A percentile compares a stretch with the other conserved stretches of the same genome.
Conservation (phyloP, 345 rosid species). For the Corchorus capsularis region DNA sequence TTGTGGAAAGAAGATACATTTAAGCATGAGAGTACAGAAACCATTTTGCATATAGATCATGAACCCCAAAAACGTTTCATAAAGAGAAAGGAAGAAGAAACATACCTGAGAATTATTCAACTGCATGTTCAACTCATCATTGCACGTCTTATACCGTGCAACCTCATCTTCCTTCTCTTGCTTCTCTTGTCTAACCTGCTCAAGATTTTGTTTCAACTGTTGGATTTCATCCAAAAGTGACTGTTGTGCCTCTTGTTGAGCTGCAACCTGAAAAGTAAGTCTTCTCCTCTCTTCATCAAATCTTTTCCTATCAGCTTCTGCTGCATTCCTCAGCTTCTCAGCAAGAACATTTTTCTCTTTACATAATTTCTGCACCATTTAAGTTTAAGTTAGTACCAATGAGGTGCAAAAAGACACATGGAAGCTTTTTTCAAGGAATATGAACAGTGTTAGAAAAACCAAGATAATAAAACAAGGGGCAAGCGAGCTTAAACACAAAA, state of each 20-base stretch:
- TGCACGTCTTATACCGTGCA: not conserved
- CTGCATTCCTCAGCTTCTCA: not conserved
- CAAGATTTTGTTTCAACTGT: not conserved
- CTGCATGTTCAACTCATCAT: not conserved
- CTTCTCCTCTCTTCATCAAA: not conserved
- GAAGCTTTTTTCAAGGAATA: not conserved
- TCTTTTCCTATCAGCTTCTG: not conserved
- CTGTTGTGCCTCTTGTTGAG: not conserved
- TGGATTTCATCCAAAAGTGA: slow-evolving; percentile 1
- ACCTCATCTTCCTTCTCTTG: slow-evolving; percentile 1
- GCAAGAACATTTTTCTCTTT: slow-evolving; percentile 5
- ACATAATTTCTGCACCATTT: not conserved
- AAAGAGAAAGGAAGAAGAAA: slow-evolving; percentile 3
- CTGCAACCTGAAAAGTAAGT: not conserved
- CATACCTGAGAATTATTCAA: not conserved
- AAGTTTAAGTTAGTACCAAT: not conserved
- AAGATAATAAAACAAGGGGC: not conserved
- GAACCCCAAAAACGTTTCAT: not conserved
- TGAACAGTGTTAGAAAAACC: not conserved
- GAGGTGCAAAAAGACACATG: not conserved
- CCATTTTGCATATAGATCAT: not conserved
- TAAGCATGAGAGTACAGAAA: not conserved
- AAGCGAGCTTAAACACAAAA: not conserved
- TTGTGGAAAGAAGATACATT: not conserved
- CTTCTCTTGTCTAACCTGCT: not conserved